Percentiles rank a stretch among this genome's conserved stretches.
phyloP scores from a whole-genome alignment of 129 eudicot genomes.

The Lactuca saligna region DNA sequence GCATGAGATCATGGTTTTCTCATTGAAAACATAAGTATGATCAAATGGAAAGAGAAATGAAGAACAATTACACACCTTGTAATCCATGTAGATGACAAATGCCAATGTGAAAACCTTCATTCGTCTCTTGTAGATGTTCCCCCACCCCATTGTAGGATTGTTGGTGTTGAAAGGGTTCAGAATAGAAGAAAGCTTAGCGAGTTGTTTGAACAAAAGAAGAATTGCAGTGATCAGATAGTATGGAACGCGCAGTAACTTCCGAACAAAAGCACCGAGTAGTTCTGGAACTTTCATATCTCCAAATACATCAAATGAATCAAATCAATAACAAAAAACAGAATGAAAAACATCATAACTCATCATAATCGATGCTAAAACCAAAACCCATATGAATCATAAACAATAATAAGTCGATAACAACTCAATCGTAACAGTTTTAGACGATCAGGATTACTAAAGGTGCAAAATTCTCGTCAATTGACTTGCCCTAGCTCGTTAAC shows the following conservation, averaged over 20 bases:
- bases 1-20: neutral
- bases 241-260: conserved; percentile 35
- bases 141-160: conserved; percentile 63
- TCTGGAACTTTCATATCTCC: conserved; percentile 40
- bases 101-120: conserved; percentile 79
- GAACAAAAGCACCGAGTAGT: conserved; percentile 34
- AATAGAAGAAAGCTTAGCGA: conserved; percentile 28
- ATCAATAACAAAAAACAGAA: conserved; percentile 19
- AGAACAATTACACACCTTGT: conserved; percentile 49
- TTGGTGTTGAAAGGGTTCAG: conserved; percentile 18
- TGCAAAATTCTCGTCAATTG: conserved; percentile 8
- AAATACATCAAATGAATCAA: conserved; percentile 6
- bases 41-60: neutral
- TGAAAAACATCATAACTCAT: neutral
- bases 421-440: neutral
- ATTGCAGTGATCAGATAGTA: conserved; percentile 40
- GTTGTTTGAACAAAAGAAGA: conserved; percentile 38
- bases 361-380: neutral
- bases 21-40: neutral
- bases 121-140: conserved; percentile 74
- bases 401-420: neutral
- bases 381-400: conserved; percentile 7
- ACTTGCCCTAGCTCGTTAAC: conserved; percentile 13
- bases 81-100: conserved; percentile 75
- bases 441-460: neutral